phyloP scores from a whole-genome alignment of 2,329 filamentous ascomycete species.

The Alternaria dauci region DNA sequence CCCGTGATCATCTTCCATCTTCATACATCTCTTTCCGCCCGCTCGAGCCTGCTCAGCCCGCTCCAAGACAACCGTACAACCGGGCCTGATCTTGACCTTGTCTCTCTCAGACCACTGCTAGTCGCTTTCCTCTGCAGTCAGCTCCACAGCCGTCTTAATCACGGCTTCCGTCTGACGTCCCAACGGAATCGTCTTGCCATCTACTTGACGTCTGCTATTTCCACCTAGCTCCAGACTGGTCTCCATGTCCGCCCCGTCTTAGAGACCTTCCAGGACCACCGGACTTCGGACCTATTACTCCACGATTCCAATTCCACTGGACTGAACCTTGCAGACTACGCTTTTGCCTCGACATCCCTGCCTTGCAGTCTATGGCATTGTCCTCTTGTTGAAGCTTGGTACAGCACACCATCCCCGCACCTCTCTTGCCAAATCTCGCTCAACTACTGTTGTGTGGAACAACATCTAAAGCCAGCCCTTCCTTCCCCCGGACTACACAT shows the following conservation, averaged over 20 bases:
- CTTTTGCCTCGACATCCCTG: constrained; percentile 13
- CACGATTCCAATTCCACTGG: constrained; percentile 19
- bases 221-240: constrained; percentile 29
- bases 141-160: constrained; percentile 40
- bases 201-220: constrained; percentile 33
- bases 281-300: constrained; percentile 24
- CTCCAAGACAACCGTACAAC: constrained; percentile 24
- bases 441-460: not conserved
- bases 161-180: constrained; percentile 33
- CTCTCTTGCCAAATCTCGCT: not conserved
- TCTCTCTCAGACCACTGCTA: constrained; percentile 27
- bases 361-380: constrained; percentile 23
- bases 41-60: constrained; percentile 15
- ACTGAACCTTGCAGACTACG: constrained; percentile 18
- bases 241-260: constrained; percentile 29
- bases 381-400: constrained; percentile 19
- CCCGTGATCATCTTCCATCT: constrained; percentile 18
- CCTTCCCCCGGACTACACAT: constrained; percentile 7
- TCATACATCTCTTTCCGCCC: constrained; percentile 19
- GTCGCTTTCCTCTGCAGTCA: constrained; percentile 31
- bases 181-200: constrained; percentile 29
- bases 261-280: constrained; percentile 17
- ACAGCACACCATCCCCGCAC: constrained; percentile 16
- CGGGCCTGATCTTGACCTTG: constrained; percentile 22
- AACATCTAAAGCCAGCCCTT: constrained; percentile 3